Evolutionary conservation across 2,329 filamentous ascomycete genomes (phyloP).

Genomic region (Sordariomycetes sp.): DNA sequence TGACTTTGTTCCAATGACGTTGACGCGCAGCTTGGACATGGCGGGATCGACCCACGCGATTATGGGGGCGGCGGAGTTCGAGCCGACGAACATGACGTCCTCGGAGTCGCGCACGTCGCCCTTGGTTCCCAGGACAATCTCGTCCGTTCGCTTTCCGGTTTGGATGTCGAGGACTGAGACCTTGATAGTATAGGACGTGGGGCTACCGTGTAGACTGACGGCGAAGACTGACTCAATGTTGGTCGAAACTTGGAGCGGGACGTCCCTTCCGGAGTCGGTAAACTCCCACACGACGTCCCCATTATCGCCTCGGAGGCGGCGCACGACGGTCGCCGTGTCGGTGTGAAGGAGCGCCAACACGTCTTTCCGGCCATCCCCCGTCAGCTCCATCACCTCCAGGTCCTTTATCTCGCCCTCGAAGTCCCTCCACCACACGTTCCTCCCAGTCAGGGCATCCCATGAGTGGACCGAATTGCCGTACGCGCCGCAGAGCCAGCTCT

Average conservation of each 20-base stretch:
- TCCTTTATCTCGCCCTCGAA: slow-evolving; percentile 52
- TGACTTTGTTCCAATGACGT: slow-evolving; percentile 53
- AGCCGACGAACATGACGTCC: slow-evolving; percentile 64
- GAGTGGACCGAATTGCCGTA: slow-evolving; percentile 59
- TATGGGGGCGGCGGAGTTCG: slow-evolving; percentile 64
- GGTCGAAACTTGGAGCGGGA: slow-evolving; percentile 65
- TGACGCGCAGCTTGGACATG: slow-evolving; percentile 55
- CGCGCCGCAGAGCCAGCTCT: slow-evolving; percentile 67
- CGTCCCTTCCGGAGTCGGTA: slow-evolving; percentile 55
- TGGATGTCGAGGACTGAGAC: slow-evolving; percentile 62
- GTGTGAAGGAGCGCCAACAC: slow-evolving; percentile 59
- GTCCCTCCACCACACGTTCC: slow-evolving; percentile 61
- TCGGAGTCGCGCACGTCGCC: slow-evolving; percentile 54
- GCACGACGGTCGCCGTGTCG: slow-evolving; percentile 45
- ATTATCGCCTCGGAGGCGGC: slow-evolving; percentile 60
- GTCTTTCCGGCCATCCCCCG: slow-evolving; percentile 55
- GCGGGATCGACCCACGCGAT: slow-evolving; percentile 63
- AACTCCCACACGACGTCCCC: slow-evolving; percentile 65
- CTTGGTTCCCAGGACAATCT: slow-evolving; percentile 63
- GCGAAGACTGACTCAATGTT: slow-evolving; percentile 64
- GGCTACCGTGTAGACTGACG: slow-evolving; percentile 60
- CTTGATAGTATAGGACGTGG: slow-evolving; percentile 65
- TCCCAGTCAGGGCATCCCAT: slow-evolving; percentile 77
- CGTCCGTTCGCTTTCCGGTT: slow-evolving; percentile 61
- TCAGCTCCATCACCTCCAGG: slow-evolving; percentile 67